Evolutionary conservation across 1,139 yeast species (phyloP).

Genomic region (Entelexis paramagnoliae): DNA sequence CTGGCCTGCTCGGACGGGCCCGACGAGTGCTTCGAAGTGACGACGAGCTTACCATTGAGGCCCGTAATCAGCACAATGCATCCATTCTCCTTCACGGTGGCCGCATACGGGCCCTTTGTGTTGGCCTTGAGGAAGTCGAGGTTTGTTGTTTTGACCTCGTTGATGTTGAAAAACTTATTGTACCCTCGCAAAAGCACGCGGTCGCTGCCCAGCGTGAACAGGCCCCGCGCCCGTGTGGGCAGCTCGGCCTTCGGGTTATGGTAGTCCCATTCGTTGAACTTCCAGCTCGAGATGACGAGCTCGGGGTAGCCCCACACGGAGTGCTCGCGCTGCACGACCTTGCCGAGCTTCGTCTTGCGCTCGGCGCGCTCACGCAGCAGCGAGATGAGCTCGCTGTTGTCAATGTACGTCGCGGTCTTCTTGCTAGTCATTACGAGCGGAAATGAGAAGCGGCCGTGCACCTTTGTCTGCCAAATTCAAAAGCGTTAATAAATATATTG

Average conservation of each 20-base stretch:
- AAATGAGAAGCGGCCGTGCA: too few relatives aligned
- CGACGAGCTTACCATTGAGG: conserved; percentile 59
- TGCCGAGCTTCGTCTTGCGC: conserved; percentile 5
- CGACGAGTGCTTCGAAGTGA: conserved; percentile 80
- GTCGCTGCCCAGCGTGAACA: conserved; percentile 48
- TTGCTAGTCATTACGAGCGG: not conserved
- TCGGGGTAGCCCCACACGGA: conserved; percentile 29
- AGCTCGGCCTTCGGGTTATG: conserved; percentile 41
- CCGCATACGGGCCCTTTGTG: conserved; percentile 67
- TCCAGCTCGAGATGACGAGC: conserved; percentile 46
- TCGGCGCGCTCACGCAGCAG: conserved; percentile 8
- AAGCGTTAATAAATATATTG: not conserved
- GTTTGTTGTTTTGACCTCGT: conserved; percentile 49
- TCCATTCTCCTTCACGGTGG: conserved; percentile 85
- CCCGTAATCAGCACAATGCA: conserved; percentile 83
- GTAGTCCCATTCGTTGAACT: conserved; percentile 83
- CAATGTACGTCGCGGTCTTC: not conserved
- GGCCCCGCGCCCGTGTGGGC: conserved; percentile 75
- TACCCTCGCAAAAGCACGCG: conserved; percentile 74
- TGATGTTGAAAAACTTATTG: conserved; percentile 82
- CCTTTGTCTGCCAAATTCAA: not conserved
- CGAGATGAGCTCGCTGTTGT: conserved; percentile 1
- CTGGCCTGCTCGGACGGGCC: conserved; percentile 38
- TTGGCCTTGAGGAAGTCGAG: conserved; percentile 38
- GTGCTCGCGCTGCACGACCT: conserved; percentile 20